Base-by-base conservation (phyloP, 305 asterid genomes). In the Solanum hybrid region DNA sequence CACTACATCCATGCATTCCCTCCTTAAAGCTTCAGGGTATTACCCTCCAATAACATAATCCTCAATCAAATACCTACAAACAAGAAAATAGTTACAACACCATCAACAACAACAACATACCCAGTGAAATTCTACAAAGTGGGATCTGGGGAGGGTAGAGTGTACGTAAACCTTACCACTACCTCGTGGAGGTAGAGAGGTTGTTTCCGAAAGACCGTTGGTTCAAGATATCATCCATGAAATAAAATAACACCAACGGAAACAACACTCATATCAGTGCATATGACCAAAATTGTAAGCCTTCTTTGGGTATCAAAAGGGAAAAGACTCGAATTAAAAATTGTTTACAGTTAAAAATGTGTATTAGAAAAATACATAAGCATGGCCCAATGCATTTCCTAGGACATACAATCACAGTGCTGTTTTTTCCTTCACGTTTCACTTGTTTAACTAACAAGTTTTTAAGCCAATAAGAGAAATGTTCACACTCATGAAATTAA, bases 1-100 rank as follows among this genome's bases (percentile, higher is more conserved):
- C 32, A 89, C 89, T 42, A 89, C 64, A 86, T 69, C 89, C 89
- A 86, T 86, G 89, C 87, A 86, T 89, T 78, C 35, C 90, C 87
- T n/a, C 69, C 69, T 78, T 56, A 77, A 78, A 36, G 69, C 42
- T 76, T 64, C 60, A 66, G 66, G 27, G 60, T 60, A 27, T 77
- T 88, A 6, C 84, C 78, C 73, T 87, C 89, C 89, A 90, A 51
- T 14, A 82, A 37, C 78, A 78, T 40, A 90, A 78, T 29, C 88
- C 89, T 69, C 13, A 69, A 79, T 29, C 85, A 69, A 78, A 78
- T 24, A 19, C 86, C 64, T 82, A 27, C 26, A 64, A 79, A 42
- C 79, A 88, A 78, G 86, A 88, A 4, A n/a, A 60, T n/a, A 32
- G 24, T 60, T n/a, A 56, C 32, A 51, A 34, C 15, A 34, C 34